phyloP scores from a whole-genome alignment of 768 basidiomycete species.

The Cystoderma amianthinum region DNA sequence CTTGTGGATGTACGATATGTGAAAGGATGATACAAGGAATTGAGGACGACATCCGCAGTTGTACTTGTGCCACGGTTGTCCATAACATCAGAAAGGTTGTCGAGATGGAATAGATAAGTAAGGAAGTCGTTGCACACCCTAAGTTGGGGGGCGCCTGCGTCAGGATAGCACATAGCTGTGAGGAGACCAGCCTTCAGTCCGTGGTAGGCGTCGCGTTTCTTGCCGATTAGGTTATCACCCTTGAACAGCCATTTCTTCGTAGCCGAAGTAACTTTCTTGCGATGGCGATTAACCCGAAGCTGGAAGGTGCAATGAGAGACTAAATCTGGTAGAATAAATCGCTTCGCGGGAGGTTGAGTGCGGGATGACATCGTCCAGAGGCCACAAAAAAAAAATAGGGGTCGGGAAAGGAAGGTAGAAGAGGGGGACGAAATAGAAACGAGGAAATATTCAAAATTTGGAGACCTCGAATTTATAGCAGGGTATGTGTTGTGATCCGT shows the following conservation, averaged over 20 bases:
- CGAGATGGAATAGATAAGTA: conserved; percentile 72
- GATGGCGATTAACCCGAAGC: conserved; percentile 47
- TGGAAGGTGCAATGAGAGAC: conserved; percentile 65
- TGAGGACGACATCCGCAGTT: conserved; percentile 61
- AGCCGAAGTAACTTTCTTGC: conserved; percentile 51
- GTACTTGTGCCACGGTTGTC: conserved; percentile 49
- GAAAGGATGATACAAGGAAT: conserved; percentile 63
- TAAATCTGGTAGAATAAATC: conserved; percentile 68
- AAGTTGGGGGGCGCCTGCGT: conserved; percentile 51
- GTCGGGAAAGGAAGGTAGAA: no score
- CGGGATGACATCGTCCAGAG: no score
- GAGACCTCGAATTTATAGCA: no score
- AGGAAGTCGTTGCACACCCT: conserved; percentile 73
- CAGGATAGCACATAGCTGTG: conserved; percentile 61
- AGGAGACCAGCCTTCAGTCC: conserved; percentile 70
- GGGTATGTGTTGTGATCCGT: no score
- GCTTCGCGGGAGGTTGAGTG: conserved; percentile 22
- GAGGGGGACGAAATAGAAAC: no score
- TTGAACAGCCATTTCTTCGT: conserved; percentile 70
- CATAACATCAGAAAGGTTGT: conserved; percentile 79
- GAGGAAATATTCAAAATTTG: no score
- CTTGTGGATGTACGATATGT: conserved; percentile 47
- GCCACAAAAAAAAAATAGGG: no score
- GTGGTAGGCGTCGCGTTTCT: conserved; percentile 52
- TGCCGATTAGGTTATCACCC: conserved; percentile 48